Evolutionary conservation across 1,284 basidiomycete species (phyloP).

Genomic region (Pseudozyma flocculosa): DNA sequence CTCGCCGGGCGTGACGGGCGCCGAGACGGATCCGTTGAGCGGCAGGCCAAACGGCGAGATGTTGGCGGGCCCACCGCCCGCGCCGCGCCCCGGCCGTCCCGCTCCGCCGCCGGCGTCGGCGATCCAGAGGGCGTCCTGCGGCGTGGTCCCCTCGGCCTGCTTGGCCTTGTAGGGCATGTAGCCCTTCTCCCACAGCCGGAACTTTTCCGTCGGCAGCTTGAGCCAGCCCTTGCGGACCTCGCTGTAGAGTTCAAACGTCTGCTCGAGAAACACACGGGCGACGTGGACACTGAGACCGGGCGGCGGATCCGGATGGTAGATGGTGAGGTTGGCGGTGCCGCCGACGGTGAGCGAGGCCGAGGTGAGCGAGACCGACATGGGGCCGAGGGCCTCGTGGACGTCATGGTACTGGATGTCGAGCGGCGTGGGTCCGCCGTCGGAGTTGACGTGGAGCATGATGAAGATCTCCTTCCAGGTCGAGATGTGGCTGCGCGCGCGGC

Average conservation of each 20-base stretch:
- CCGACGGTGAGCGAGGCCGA: conserved; percentile 54
- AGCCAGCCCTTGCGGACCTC: conserved; percentile 44
- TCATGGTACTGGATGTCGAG: conserved; percentile 56
- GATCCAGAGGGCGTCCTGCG: conserved; percentile 44
- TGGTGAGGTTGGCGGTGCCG: conserved; percentile 41
- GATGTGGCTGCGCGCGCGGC: conserved; percentile 42
- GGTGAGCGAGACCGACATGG: conserved; percentile 47
- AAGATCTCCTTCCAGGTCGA: conserved; percentile 51
- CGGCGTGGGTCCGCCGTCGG: conserved; percentile 49
- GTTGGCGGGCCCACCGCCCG: conserved; percentile 23
- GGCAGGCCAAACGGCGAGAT: conserved; percentile 38
- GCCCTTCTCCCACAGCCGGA: conserved; percentile 53
- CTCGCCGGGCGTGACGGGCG: conserved; percentile 36
- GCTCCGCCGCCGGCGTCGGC: conserved; percentile 28
- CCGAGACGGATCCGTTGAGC: conserved; percentile 31
- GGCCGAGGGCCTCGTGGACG: conserved; percentile 52
- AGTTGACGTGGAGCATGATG: conserved; percentile 48
- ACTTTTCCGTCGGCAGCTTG: conserved; percentile 49
- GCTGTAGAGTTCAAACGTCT: conserved; percentile 54
- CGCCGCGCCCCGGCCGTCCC: conserved; percentile 37
- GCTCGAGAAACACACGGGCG: conserved; percentile 52
- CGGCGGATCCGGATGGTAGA: conserved; percentile 53
- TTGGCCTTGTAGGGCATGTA: conserved; percentile 52
- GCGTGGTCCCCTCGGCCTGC: conserved; percentile 27
- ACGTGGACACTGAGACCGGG: conserved; percentile 51